Base-by-base conservation (phyloP, 352 stramenopile species). In the Pythium aristosporum region DNA sequence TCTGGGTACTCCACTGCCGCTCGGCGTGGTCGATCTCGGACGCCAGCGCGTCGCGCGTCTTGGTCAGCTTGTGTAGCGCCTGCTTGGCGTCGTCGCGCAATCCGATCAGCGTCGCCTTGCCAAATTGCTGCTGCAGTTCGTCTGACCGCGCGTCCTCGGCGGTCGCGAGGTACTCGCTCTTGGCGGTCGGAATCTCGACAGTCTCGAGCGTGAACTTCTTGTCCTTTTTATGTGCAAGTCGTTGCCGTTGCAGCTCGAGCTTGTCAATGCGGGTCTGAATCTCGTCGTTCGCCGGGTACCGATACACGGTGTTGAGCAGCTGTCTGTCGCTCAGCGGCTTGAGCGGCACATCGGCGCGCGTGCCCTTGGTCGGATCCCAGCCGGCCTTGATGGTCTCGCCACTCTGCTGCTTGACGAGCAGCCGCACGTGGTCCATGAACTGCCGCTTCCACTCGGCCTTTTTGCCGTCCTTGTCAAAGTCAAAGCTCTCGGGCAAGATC, bases 401-500 rank as follows among this genome's bases (percentile, higher is more conserved):
- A 28, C 73, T 47, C 44, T 92, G 69, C 46, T 89, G 85, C 63
- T 81, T 72, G 0, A 84, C 69, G 4, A 90, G 64, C 37, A 72
- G 41, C 9, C 78, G 68, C 11, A 91, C 71, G 37, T 92, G 79
- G 13, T 87, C 74, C n/a, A 91, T 74, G 53, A 91, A 90, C 36
- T 82, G 70, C 7, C 57, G 54, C 23, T 79, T 75, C 81, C 85
- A 94, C 18, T 72, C 75, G 25, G 67, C 69, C 59, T 93, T 94
- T 39, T 76, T 72, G 30, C 77, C 71, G 28, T 92, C 85, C 58
- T 90, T 91, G 62, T 94, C 85, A 57, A 91, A 86, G 6, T 88
- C 77, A 56, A 94, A 94, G 5, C 6, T 60, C 13, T 77, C 72
- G 0, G 85, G 85, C 21, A 94, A 57, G 28, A 89, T 67, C 1